Evolutionary conservation across 225 moss, liverwort and hornwort genomes (phyloP), one percentile per base, ranked within the genome.

Genomic region (Polytrichum formosum): DNA sequence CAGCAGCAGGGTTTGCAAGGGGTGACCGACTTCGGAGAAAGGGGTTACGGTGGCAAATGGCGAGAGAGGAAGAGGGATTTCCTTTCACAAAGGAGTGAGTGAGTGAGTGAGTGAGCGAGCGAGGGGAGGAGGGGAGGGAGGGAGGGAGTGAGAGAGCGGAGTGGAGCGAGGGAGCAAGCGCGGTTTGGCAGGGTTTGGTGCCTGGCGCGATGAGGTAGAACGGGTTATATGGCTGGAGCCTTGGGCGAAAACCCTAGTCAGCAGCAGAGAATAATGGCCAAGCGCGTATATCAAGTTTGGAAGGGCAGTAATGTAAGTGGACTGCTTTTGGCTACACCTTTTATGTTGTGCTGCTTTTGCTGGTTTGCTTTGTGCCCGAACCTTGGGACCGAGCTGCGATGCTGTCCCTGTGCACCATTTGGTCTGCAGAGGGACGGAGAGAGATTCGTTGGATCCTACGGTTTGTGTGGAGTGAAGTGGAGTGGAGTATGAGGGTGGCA

Each of bases 211-310:
- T 70, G 62, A 71, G 61, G 68, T 62, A 75, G 75, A 68, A 74
- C 71, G 67, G 59, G 46, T 16, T 46, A 4, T 46, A 77, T 74
- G 76, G 69, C 22, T 25, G 65, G 2, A 71, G 80, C 71, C 61
- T 84, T 81, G 76, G 76, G 79, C 37, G 71, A 73, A 33, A 78
- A 80, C 78, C 82, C 80, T 80, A 80, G 78, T 54, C 46, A 76
- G 56, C 53, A 28, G 70, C 79, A 75, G 80, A 70, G 70, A 18
- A 81, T 66, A 37, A 81, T 72, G 82, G 87, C 87, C 18, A 93
- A 90, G 85, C 93, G 96, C 54, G 91, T 96, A 28, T 96, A 93
- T 80, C 82, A 96, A 89, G 90, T 89, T 21, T 96, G 96, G 96
- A 93, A 93, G 83, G 96, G 93, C 65, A 92, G 90, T 81, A 96